Conservation (phyloP, 768 basidiomycete species). For the Tylopilus rubrobrunneus region DNA sequence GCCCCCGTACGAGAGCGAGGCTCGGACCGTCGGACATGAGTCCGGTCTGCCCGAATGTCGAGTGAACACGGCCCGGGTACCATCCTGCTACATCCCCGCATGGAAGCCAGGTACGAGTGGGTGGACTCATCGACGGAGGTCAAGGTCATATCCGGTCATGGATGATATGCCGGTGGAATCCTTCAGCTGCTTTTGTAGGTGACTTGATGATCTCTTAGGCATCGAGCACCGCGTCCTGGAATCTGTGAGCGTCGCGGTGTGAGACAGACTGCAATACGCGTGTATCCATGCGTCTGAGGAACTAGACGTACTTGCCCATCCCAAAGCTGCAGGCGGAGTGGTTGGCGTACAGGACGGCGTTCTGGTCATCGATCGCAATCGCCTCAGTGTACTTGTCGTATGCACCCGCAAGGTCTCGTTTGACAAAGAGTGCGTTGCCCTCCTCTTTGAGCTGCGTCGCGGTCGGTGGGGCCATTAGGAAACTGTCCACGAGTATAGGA, state of each 20-base stretch:
- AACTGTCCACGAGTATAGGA: conserved; percentile 2
- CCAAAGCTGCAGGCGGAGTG: background rate
- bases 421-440: background rate
- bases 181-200: too few relatives aligned
- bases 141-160: too few relatives aligned
- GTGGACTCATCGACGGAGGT: too few relatives aligned
- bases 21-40: too few relatives aligned
- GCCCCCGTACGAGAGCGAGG: too few relatives aligned
- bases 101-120: too few relatives aligned
- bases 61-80: too few relatives aligned
- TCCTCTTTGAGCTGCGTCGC: conserved; percentile 1
- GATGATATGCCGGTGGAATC: too few relatives aligned
- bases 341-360: background rate
- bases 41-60: too few relatives aligned
- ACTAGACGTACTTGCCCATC: background rate
- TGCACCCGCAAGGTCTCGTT: background rate
- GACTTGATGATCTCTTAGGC: background rate
- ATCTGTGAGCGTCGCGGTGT: background rate
- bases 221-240: background rate
- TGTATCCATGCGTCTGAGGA: background rate
- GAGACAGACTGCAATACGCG: too few relatives aligned
- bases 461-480: background rate
- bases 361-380: conserved; percentile 1
- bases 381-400: conserved; percentile 3
- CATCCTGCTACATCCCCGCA: too few relatives aligned